Conservation (phyloP, 148 eudicot species). For the Spergularia bocconei region DNA sequence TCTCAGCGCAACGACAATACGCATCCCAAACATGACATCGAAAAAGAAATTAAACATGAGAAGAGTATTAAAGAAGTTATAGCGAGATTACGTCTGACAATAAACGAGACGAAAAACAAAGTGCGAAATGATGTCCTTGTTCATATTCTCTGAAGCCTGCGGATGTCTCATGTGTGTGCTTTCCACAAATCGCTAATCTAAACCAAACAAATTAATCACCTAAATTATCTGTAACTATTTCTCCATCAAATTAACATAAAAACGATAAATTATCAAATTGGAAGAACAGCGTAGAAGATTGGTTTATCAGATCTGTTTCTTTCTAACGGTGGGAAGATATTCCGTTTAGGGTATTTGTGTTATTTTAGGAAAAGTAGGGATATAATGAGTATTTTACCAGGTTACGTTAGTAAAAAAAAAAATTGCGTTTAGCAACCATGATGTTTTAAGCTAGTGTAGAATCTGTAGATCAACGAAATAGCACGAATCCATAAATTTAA, state of each 20-base stretch:
- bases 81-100: slow-evolving; percentile 59
- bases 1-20: no score
- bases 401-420: no score
- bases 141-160: slow-evolving; percentile 50
- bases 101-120: slow-evolving; percentile 90
- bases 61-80: neutral
- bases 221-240: neutral
- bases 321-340: no score
- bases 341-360: no score
- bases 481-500: no score
- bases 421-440: no score
- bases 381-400: no score
- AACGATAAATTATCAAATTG: neutral
- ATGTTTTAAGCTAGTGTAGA: no score
- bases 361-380: no score
- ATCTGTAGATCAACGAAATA: no score
- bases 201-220: neutral
- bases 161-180: slow-evolving; percentile 64
- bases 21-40: no score
- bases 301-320: slow-evolving; percentile 32
- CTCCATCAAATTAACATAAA: neutral
- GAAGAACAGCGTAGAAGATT: neutral
- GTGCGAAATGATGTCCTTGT: slow-evolving; percentile 91
- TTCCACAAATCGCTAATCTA: slow-evolving; percentile 68
- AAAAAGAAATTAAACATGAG: neutral